Evolutionary conservation across 768 basidiomycete genomes (phyloP).

Genomic region (Suillus hirtellus): DNA sequence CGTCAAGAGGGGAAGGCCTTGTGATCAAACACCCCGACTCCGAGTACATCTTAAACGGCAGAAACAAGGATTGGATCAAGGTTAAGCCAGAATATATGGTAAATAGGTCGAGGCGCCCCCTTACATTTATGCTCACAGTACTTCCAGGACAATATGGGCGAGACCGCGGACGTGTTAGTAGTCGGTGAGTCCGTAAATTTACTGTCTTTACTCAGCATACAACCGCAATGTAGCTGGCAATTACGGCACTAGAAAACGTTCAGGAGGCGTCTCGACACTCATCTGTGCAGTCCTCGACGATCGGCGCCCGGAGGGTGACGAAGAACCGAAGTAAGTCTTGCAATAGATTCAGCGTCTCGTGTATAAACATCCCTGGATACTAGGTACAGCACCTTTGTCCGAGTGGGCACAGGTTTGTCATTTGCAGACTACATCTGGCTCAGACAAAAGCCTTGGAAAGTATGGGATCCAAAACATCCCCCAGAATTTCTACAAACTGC

Average conservation of each 20-base stretch:
- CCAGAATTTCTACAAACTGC: conserved; percentile 70
- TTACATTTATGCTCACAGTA: conserved; percentile 7
- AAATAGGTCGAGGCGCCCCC: conserved; percentile 12
- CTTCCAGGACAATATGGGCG: conserved; percentile 81
- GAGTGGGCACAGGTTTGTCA: conserved; percentile 87
- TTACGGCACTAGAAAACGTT: conserved; percentile 83
- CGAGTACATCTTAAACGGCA: conserved; percentile 81
- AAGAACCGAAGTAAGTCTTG: conserved; percentile 58
- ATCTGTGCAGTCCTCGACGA: conserved; percentile 90
- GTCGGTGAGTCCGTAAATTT: conserved; percentile 55
- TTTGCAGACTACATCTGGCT: conserved; percentile 88
- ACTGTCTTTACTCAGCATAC: background rate
- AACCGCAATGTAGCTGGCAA: conserved; percentile 61
- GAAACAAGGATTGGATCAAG: conserved; percentile 94
- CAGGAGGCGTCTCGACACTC: conserved; percentile 86
- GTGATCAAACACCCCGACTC: conserved; percentile 86
- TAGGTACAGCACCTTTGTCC: conserved; percentile 86
- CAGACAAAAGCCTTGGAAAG: conserved; percentile 77
- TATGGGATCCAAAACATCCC: conserved; percentile 70
- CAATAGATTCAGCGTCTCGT: background rate
- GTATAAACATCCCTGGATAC: background rate
- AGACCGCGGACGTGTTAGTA: conserved; percentile 90
- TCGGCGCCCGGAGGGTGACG: conserved; percentile 51
- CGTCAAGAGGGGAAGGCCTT: conserved; percentile 85
- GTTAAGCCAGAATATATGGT: conserved; percentile 91